Conservation (phyloP, 1,139 yeast species). For the Saccharomyces hybrid region DNA sequence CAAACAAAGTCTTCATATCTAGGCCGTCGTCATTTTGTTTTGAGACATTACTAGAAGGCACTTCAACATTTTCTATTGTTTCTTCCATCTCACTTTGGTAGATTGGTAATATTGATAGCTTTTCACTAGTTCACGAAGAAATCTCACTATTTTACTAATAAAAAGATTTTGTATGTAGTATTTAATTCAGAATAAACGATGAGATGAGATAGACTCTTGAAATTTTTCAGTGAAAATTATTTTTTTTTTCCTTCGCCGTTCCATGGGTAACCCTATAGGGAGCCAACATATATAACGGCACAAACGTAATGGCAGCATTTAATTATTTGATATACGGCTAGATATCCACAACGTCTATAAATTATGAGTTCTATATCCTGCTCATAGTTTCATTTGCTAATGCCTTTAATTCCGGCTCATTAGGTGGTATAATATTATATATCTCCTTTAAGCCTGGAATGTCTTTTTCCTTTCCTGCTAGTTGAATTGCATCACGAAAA, state of each 20-base stretch:
- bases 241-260: neutral
- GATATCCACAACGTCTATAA: neutral
- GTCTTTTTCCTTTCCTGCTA: constrained; percentile 27
- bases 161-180: neutral
- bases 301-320: neutral
- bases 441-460: constrained; percentile 18
- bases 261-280: neutral
- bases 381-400: constrained; percentile 18
- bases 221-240: constrained; percentile 11
- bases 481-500: constrained; percentile 21
- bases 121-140: neutral
- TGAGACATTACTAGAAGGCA: constrained; percentile 6
- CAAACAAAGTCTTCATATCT: constrained; percentile 62
- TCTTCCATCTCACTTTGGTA: neutral
- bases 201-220: constrained; percentile 17
- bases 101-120: neutral
- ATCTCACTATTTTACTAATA: neutral
- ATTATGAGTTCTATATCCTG: constrained; percentile 8
- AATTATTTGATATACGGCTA: neutral
- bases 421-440: constrained; percentile 20
- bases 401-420: constrained; percentile 22
- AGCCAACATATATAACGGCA: neutral
- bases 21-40: constrained; percentile 19
- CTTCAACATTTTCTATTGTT: constrained; percentile 2
- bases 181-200: constrained; percentile 9